Base-by-base conservation (phyloP, 2,329 filamentous ascomycete species). In the Phyllosticta paracitricarpa region DNA sequence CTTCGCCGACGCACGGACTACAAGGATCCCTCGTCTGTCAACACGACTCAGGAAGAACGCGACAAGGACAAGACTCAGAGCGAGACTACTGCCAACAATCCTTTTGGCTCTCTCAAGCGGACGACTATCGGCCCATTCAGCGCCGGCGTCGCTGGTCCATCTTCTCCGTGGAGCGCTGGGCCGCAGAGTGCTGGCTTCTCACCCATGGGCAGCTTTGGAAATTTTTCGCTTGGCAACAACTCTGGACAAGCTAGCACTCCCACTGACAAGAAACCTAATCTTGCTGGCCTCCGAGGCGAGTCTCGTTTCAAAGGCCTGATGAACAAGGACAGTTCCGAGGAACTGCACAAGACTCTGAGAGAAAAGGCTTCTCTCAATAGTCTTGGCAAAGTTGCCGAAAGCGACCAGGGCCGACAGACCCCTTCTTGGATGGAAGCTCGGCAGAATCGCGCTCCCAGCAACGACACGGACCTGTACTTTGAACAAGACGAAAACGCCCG, bases 301-400 rank as follows among this genome's bases (percentile, higher is more conserved):
- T 96, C 91, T 72, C 86, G 91, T 28, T 85, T 97, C 68, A 93
- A 92, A 66, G 91, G 91, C 69, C 75, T 96, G 24, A 87, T 96
- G 66, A 86, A 85, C 22, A 95, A 92, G 75, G 87, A 91, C 40
- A 87, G 82, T 66, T 77, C 81, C 3, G 91, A 95, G 63, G 86
- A 86, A 63, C 77, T 84, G 26, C 74, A 76, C 55, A 69, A 73
- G 59, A 51, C 40, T 4, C 69, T 80, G 17, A 83, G 81, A 70
- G 81, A 84, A 63, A 86, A 84, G 71, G 66, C 76, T 22, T 82
- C 81, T 10, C 67, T 80, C 62, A 76, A 76, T 61, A 81, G 77
- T 66, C 72, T 85, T 57, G 79, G 81, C 58, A 79, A 80, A 65
- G 75, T 84, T 51, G 74, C 77, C 56, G 82, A 86, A 70, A 72